A percentile compares a stretch with the other conserved stretches of the same genome.
Conservation (phyloP, 2,329 filamentous ascomycete species). For the Tolypocladium endophyticum region DNA sequence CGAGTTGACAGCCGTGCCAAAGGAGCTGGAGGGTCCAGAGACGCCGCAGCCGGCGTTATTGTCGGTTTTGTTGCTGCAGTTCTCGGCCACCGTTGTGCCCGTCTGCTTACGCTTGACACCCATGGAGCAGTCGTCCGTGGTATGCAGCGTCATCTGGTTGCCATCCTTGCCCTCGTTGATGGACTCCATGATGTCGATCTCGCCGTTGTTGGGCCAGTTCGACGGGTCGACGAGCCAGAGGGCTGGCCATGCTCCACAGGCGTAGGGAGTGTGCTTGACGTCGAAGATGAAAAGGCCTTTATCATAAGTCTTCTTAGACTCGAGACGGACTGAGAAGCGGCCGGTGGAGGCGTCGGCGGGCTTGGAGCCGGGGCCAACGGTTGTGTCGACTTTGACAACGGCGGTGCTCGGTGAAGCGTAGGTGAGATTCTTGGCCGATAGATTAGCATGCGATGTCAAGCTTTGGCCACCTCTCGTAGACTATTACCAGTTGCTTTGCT, state of each 20-base stretch:
- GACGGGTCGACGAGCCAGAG: conserved; percentile 53
- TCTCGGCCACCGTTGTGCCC: conserved; percentile 27
- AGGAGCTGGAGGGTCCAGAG: conserved; percentile 28
- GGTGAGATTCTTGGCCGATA: conserved; percentile 45
- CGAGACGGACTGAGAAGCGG: conserved; percentile 52
- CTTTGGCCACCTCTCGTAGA: not conserved
- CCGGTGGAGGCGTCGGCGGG: conserved; percentile 46
- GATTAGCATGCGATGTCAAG: not conserved
- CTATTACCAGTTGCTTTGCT: conserved; percentile 30
- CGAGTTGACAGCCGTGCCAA: conserved; percentile 40
- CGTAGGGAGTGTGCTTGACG: conserved; percentile 51
- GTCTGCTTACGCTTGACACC: conserved; percentile 42
- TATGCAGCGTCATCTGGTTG: conserved; percentile 52
- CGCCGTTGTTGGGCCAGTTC: conserved; percentile 54
- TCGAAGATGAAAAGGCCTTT: conserved; percentile 60
- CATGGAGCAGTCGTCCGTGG: conserved; percentile 39
- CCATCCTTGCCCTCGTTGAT: conserved; percentile 42
- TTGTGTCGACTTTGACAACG: conserved; percentile 50
- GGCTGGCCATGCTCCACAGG: conserved; percentile 55
- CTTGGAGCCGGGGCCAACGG: conserved; percentile 32
- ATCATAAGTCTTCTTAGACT: conserved; percentile 49
- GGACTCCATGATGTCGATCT: conserved; percentile 54
- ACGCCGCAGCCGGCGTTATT: conserved; percentile 50
- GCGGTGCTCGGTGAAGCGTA: conserved; percentile 43
- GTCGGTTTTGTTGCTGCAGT: conserved; percentile 41